Percentiles rank a stretch among this genome's conserved stretches.
phyloP scores from a whole-genome alignment of 331 rosid genomes.

The Pyracantha coccinea region DNA sequence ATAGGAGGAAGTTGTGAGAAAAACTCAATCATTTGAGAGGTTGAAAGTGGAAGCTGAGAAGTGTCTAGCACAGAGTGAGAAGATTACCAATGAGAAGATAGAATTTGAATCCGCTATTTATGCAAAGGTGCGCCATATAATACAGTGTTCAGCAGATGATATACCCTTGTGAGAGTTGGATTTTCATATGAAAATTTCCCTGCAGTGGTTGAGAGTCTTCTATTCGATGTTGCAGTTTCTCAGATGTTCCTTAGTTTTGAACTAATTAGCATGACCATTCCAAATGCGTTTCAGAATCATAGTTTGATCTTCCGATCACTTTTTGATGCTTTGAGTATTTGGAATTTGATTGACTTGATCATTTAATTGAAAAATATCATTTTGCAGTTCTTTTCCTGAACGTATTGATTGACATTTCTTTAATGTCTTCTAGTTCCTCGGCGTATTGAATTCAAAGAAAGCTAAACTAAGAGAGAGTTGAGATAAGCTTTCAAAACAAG shows the following conservation, averaged over 20 bases:
- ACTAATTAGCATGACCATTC: neutral
- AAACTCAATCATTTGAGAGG: slow-evolving; percentile 59
- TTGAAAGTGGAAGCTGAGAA: slow-evolving; percentile 80
- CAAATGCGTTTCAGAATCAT: neutral
- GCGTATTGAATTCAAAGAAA: slow-evolving; percentile 77
- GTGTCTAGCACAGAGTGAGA: slow-evolving; percentile 73
- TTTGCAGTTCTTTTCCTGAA: neutral
- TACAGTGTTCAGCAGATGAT: neutral
- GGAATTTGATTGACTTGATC: no score
- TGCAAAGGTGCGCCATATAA: slow-evolving; percentile 44
- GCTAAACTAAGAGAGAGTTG: slow-evolving; percentile 67
- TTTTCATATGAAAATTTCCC: neutral
- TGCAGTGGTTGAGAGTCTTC: no score
- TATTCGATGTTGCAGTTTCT: no score
- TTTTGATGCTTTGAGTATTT: no score
- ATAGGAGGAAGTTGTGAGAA: slow-evolving; percentile 79
- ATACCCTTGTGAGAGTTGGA: neutral
- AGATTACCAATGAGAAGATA: slow-evolving; percentile 49
- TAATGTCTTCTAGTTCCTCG: slow-evolving; percentile 53
- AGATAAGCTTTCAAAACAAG: slow-evolving; percentile 42
- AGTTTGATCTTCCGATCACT: neutral
- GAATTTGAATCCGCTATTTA: slow-evolving; percentile 72
- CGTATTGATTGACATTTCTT: slow-evolving; percentile 10
- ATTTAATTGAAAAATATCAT: neutral
- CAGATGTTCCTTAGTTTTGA: neutral